Evolutionary conservation across 2,329 filamentous ascomycete genomes (phyloP).

Genomic region (Aspergillus thermomutatus): DNA sequence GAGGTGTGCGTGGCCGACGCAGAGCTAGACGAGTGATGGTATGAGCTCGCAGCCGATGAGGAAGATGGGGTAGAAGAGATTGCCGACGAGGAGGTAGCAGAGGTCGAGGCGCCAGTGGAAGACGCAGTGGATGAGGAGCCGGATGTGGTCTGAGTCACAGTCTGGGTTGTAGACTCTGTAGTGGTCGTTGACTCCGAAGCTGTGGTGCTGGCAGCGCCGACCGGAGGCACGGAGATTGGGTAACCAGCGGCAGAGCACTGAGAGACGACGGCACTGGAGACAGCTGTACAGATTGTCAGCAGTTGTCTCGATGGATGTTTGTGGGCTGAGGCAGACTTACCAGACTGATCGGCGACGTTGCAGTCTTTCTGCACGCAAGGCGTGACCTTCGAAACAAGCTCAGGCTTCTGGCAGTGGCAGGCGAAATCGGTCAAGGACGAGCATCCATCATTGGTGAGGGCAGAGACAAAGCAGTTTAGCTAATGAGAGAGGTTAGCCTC

Average conservation of each 20-base stretch:
- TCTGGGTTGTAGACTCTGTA: background rate
- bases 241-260: slow-evolving; percentile 35
- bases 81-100: background rate
- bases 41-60: background rate
- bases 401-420: slow-evolving; percentile 48
- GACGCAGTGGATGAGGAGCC: slow-evolving; percentile 4
- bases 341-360: slow-evolving; percentile 33
- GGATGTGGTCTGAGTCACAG: slow-evolving; percentile 13
- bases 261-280: slow-evolving; percentile 33
- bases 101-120: background rate
- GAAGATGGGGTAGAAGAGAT: background rate
- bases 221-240: slow-evolving; percentile 35
- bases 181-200: background rate
- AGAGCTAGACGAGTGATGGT: background rate
- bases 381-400: slow-evolving; percentile 40
- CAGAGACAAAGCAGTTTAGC: slow-evolving; percentile 46
- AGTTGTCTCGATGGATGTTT: background rate
- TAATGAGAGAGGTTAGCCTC: slow-evolving; percentile 19
- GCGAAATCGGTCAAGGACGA: slow-evolving; percentile 46
- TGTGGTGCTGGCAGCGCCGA: slow-evolving; percentile 12
- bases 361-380: slow-evolving; percentile 48
- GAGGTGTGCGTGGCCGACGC: background rate
- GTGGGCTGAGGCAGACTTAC: slow-evolving; percentile 20
- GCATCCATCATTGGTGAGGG: slow-evolving; percentile 45
- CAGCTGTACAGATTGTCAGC: slow-evolving; percentile 22